These are phyloP conservation scores for Asterochloris sp. DNA, from an alignment of 139 green algal genomes.

Conservation along the genomic window DNA sequence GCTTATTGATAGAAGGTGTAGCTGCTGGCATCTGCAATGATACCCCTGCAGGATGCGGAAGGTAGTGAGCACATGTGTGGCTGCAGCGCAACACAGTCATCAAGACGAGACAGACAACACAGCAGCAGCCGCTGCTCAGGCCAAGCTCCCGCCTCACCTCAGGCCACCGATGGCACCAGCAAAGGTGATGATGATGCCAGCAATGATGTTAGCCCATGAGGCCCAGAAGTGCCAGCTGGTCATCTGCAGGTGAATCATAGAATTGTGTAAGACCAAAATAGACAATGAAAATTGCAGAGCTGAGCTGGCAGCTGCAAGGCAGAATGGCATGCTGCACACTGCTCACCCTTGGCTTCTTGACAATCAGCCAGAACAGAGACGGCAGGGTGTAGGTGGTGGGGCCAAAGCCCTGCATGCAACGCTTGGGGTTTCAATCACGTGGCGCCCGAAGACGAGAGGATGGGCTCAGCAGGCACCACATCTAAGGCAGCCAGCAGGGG, in stretches of 20 bases:
- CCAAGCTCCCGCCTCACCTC: constrained; percentile 62
- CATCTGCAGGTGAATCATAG: not conserved
- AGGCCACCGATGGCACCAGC: constrained; percentile 18
- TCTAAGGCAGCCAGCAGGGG: no score
- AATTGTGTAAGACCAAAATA: no score
- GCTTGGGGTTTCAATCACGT: not conserved
- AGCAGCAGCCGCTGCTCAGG: no score
- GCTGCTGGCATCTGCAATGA: constrained; percentile 1
- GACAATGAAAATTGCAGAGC: no score
- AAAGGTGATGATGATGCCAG: constrained; percentile 18
- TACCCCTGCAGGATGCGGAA: not conserved
- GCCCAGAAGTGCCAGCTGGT: constrained; percentile 23
- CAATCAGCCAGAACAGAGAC: constrained; percentile 19
- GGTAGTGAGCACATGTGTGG: constrained; percentile 54
- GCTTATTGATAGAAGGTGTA: constrained; percentile 4
- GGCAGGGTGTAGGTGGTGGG: constrained; percentile 28
- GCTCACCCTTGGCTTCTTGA: constrained; percentile 12
- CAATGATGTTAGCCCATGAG: constrained; percentile 22
- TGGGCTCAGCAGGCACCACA: no score
- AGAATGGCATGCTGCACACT: no score
- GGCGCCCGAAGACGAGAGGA: not conserved
- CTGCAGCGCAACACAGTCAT: constrained; percentile 34
- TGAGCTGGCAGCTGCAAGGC: no score
- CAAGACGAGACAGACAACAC: no score
- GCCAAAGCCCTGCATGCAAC: not conserved